Evolutionary conservation across 2,329 filamentous ascomycete species (phyloP).

Genomic region (Beauveria australis): DNA sequence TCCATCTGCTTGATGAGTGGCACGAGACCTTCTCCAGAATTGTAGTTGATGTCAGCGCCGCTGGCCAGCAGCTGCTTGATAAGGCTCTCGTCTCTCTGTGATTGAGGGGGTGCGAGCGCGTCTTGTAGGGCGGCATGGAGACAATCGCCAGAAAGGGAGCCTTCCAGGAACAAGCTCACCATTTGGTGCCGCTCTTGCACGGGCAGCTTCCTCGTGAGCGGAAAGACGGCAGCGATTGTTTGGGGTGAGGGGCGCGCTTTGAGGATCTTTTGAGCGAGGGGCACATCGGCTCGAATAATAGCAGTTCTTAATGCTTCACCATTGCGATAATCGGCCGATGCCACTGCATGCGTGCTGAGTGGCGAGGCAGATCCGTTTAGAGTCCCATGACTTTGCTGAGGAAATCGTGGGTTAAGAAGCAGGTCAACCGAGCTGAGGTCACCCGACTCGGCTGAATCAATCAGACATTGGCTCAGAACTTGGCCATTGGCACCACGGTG

Average conservation of each 20-base stretch:
- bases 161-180: conserved; percentile 40
- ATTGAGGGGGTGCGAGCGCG: conserved; percentile 40
- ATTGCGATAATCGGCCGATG: conserved; percentile 44
- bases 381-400: conserved; percentile 17
- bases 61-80: conserved; percentile 44
- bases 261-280: conserved; percentile 39
- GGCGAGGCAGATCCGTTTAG: conserved; percentile 23
- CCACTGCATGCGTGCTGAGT: conserved; percentile 34
- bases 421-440: conserved; percentile 40
- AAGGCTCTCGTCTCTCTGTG: conserved; percentile 40
- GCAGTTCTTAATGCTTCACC: conserved; percentile 44
- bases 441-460: conserved; percentile 39
- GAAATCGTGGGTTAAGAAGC: conserved; percentile 41
- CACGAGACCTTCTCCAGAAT: conserved; percentile 40
- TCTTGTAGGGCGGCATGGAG: conserved; percentile 44
- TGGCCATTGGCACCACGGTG: conserved; percentile 41
- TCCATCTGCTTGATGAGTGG: conserved; percentile 42
- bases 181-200: conserved; percentile 37
- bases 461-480: conserved; percentile 39
- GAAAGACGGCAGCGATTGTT: conserved; percentile 41
- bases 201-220: conserved; percentile 35
- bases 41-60: conserved; percentile 46
- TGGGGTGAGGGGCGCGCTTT: conserved; percentile 36
- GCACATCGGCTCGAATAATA: conserved; percentile 34
- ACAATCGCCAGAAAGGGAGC: conserved; percentile 37